A percentile compares a stretch with the other conserved stretches of the same genome.
Evolutionary conservation across 164 flowering plant genomes (phyloP).

Genomic region (Sextonia rubra): DNA sequence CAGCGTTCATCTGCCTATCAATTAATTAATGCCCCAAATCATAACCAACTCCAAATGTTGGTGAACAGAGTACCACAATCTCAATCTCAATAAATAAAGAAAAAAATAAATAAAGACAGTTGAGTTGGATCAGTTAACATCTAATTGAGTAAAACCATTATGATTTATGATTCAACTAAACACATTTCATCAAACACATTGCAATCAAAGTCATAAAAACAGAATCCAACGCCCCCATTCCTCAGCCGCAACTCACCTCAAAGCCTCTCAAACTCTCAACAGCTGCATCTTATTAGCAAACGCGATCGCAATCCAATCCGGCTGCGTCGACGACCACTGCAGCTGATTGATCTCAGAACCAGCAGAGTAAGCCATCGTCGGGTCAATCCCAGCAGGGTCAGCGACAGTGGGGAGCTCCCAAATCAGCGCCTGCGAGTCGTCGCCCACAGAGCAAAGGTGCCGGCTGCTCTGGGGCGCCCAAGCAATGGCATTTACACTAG

Average conservation of each 20-base stretch:
- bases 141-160: background rate
- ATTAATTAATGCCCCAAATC: no score
- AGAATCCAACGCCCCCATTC: background rate
- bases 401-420: conserved; percentile 83
- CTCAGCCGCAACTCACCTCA: conserved; percentile 29
- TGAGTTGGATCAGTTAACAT: background rate
- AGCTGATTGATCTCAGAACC: conserved; percentile 75
- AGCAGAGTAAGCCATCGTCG: conserved; percentile 61
- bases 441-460: conserved; percentile 78
- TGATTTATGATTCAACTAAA: background rate
- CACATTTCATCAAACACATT: background rate
- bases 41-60: no score
- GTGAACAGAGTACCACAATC: no score
- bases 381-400: conserved; percentile 74
- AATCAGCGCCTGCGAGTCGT: conserved; percentile 76
- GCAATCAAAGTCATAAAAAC: background rate
- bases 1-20: no score
- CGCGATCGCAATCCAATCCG: conserved; percentile 84
- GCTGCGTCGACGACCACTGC: conserved; percentile 74
- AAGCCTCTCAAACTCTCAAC: conserved; percentile 73
- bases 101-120: no score
- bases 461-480: conserved; percentile 80
- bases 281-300: conserved; percentile 76
- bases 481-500: conserved; percentile 74
- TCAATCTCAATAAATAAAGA: no score